Evolutionary conservation across 768 basidiomycete genomes (phyloP).

Genomic region (Dentipellis sp.): DNA sequence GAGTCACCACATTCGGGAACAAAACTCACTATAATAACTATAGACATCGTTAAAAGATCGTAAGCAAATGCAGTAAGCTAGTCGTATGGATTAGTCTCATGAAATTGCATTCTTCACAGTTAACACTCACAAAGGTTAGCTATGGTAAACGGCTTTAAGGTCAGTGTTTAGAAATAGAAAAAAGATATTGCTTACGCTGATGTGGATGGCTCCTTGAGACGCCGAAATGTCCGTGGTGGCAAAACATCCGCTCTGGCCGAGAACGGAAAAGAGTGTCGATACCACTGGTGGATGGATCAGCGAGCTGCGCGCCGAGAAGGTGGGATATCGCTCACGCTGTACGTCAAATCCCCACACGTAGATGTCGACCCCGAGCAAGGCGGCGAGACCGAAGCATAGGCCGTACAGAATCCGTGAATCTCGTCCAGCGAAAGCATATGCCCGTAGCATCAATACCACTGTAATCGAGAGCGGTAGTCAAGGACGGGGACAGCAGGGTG

Average conservation of each 20-base stretch:
- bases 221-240: background rate
- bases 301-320: background rate
- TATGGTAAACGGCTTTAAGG: background rate
- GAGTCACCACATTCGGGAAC: background rate
- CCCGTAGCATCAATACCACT: conserved; percentile 12
- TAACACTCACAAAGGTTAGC: background rate
- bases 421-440: conserved; percentile 10
- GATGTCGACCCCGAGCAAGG: background rate
- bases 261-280: background rate
- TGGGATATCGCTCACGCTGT: background rate
- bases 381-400: background rate
- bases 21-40: background rate
- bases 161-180: background rate
- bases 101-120: no score
- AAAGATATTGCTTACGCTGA: background rate
- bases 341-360: conserved; percentile 1
- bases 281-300: background rate
- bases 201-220: background rate
- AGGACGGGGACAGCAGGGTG: background rate
- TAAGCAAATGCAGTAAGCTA: background rate
- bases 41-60: background rate
- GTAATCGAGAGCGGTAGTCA: background rate
- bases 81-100: background rate
- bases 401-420: background rate
- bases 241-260: background rate